Evolutionary conservation across 495 filamentous ascomycete species (phyloP).

Genomic region (Tetracladium marchalianum): DNA sequence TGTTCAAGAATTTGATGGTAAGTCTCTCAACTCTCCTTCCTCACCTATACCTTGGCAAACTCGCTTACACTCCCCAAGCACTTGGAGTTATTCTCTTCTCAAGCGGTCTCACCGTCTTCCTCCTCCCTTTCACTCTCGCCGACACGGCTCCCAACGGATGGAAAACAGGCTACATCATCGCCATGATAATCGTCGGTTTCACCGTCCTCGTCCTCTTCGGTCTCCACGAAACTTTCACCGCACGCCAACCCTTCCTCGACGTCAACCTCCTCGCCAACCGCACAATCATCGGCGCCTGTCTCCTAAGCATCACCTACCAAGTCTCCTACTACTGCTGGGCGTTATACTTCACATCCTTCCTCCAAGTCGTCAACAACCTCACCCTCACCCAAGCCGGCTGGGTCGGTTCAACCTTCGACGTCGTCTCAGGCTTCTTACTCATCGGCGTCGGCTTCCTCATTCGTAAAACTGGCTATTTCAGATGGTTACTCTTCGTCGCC

Average conservation of each 20-base stretch:
- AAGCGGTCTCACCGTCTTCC: constrained; percentile 49
- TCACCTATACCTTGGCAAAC: background rate
- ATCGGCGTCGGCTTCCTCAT: constrained; percentile 44
- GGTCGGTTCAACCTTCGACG: constrained; percentile 53
- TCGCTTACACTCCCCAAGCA: constrained; percentile 6
- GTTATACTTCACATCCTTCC: constrained; percentile 52
- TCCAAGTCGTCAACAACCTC: constrained; percentile 28
- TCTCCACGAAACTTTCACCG: constrained; percentile 46
- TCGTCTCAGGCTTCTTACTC: constrained; percentile 56
- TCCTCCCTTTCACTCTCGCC: constrained; percentile 51
- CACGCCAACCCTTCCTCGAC: constrained; percentile 48
- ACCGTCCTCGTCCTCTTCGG: constrained; percentile 45
- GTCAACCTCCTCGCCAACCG: constrained; percentile 51
- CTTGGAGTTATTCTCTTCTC: constrained; percentile 47
- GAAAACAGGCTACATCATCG: constrained; percentile 42
- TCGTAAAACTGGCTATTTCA: constrained; percentile 41
- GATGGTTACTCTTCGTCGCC: constrained; percentile 35
- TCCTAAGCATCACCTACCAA: constrained; percentile 40
- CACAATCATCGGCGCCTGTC: constrained; percentile 54
- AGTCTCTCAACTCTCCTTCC: constrained; percentile 8
- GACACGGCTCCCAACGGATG: constrained; percentile 35
- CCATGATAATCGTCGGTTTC: constrained; percentile 47
- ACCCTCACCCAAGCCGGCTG: constrained; percentile 37
- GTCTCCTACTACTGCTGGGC: constrained; percentile 53
- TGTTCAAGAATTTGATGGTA: constrained; percentile 50